Evolutionary conservation across 202 grass and related monocot species (phyloP), one percentile per base, ranked within the genome.

Genomic region (Dendrocalamus latiflorus): DNA sequence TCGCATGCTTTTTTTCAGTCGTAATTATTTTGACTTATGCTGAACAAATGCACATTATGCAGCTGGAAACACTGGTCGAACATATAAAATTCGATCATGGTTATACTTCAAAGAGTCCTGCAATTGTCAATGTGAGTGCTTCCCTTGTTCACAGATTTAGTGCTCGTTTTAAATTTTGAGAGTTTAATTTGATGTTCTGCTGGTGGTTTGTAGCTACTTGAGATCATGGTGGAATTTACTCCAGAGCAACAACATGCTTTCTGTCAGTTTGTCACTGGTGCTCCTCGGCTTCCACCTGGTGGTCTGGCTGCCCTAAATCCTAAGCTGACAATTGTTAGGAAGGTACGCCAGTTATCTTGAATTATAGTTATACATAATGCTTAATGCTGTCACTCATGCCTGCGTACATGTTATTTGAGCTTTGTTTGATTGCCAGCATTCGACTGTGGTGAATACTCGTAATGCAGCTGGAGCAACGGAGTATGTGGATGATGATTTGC

Each of bases 31-130:
- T 37, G 26, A 25, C 28, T 72, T 60, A 4, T 62, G 41, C 79
- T 89, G 45, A 66, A 61, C 45, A 14, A 55, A 58, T 68, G 42
- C 5, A n/a, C 47, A 21, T 50, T 37, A 50, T 81, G 70, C 86
- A 97, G 94, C 41, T 88, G 18, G 91, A 94, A 6, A 88, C 88
- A 56, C 86, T 97, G 11, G 90, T 87, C 3, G 94, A 97, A 33
- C 72, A 97, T 88, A 97, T 97, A 42, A 97, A 97, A 79, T 97
- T 97, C n/a, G 94, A 97, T 87, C 91, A 97, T 92, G 94, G 94
- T 60, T 97, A 94, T 83, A 97, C 94, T 73, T 83, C 90, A 9
- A 97, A 92, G 71, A 97, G 94, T 86, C 94, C 86, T n/a, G 85
- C 86, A 58, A 92, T 97, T 79, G 68, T 91, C 53, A 87, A 91